Evolutionary conservation across 164 flowering plant species (phyloP), one percentile per base, ranked within the genome.

Genomic region (Liriodendron chinense): DNA sequence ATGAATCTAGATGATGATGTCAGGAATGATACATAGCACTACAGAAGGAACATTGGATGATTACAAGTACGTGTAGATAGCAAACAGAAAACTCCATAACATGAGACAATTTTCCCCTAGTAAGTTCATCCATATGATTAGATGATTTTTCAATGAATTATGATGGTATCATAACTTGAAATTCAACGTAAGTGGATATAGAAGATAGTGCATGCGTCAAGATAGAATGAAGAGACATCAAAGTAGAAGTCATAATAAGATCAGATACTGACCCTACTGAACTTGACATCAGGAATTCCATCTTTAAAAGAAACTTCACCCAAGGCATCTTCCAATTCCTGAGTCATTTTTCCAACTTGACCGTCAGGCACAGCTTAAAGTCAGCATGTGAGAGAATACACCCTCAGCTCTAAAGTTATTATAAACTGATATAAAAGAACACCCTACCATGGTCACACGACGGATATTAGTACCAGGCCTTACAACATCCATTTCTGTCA

Each of bases 211-310:
- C 59, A 53, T 53, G 59, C 18, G 20, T 53, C 13, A 53, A 53
- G 18, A 13, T 53, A 53, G 13, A 50, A 20, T 63, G 18, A 23
- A 77, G 65, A 47, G 69, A 9, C 16, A 72, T 28, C 24, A 80
- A 69, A 64, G 63, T 22, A 74, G 18, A 34, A 68, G 59, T 12
- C 18, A 12, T 53, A 12, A 53, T 12, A 53, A 53, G 59, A 53
- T 53, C 59, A 53, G 13, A 53, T 70, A 75, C 92, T 88, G 75
- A 93, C 99, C 91, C 81, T 84, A 79, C 98, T 96, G 83, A 93
- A 96, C 87, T 96, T 93, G 81, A 93, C 83, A 85, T 92, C 93
- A 75, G 98, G 98, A 80, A 92, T 89, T 79, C 98, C 99, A 79
- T 89, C 90, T 76, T 80, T 86, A 70, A 85, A 79, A 75, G 84